These are phyloP conservation scores for Podospora pseudopauciseta DNA, from an alignment of 495 filamentous ascomycete genomes.

Conservation along the genomic window DNA sequence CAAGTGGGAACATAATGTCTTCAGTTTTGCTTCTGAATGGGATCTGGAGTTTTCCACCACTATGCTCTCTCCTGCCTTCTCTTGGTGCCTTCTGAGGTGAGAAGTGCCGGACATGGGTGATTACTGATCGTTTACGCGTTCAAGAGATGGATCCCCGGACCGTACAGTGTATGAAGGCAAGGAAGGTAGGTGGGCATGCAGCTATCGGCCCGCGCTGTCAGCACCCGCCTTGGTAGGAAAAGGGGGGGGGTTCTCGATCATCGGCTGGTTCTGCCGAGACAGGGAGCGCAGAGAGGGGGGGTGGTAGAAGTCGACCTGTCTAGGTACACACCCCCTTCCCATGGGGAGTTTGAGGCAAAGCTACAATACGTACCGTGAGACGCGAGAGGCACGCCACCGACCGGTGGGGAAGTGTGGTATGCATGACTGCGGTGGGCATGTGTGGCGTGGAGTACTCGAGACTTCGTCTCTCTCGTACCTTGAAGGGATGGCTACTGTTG, in stretches of 20 bases:
- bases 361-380: no score
- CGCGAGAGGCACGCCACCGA: background rate
- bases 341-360: background rate
- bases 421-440: background rate
- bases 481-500: background rate
- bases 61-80: no score
- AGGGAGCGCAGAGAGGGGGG: background rate
- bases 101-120: background rate
- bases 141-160: background rate
- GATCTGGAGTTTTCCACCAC: no score
- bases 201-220: background rate
- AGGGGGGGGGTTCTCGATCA: background rate
- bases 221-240: background rate
- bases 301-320: background rate
- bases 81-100: background rate
- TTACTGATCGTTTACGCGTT: background rate
- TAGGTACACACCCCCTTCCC: background rate
- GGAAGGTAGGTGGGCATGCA: background rate
- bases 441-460: no score
- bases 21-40: background rate
- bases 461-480: background rate
- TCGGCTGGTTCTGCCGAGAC: background rate
- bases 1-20: background rate
- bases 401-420: background rate
- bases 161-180: background rate